A percentile compares a stretch with the other conserved stretches of the same genome.
Evolutionary conservation across 2,329 filamentous ascomycete species (phyloP).

Genomic region (Colletotrichum spinosum): DNA sequence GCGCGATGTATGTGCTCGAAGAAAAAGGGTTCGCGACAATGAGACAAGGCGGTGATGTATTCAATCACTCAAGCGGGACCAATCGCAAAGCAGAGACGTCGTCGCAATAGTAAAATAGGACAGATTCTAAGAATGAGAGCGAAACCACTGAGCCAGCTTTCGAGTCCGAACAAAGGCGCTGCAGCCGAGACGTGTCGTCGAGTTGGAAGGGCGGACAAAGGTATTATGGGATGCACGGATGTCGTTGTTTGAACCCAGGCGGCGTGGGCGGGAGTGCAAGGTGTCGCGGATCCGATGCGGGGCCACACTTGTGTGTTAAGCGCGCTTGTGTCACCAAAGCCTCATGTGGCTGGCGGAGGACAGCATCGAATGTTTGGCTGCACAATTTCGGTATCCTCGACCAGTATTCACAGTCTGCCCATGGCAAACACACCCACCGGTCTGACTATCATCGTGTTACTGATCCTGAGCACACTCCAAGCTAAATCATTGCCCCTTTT

Average conservation of each 20-base stretch:
- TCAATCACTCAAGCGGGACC: no score
- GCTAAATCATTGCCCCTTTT: conserved; percentile 7
- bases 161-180: no score
- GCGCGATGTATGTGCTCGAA: no score
- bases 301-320: conserved; percentile 9
- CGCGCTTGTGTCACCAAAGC: neutral
- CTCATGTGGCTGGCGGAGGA: neutral
- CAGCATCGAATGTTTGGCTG: no score
- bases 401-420: no score
- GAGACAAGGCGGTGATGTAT: no score
- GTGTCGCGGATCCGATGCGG: conserved; percentile 18
- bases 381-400: no score
- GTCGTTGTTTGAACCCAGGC: conserved; percentile 11
- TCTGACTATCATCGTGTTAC: no score
- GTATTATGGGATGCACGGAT: conserved; percentile 19
- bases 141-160: no score
- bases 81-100: neutral
- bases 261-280: neutral
- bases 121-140: neutral
- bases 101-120: neutral
- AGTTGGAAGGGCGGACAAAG: conserved; percentile 12
- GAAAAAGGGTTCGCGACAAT: no score
- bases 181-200: no score
- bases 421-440: no score
- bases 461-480: neutral